phyloP scores from a whole-genome alignment of 106 monocot species.

The Dioscorea alata region DNA sequence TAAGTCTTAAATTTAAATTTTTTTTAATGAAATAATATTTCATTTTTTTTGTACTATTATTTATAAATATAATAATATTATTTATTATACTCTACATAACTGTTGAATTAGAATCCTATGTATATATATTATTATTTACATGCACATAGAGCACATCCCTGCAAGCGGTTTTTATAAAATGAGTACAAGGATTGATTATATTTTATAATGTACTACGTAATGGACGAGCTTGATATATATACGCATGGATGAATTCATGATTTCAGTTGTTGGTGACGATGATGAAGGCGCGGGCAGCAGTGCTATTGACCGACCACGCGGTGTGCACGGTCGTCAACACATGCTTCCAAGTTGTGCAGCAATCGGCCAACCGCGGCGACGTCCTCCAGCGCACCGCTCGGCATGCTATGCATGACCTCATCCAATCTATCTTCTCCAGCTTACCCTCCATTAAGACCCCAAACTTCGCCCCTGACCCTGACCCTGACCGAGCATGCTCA shows the following conservation, averaged over 20 bases:
- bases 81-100: too few species aligned
- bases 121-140: too few species aligned
- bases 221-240: too few species aligned
- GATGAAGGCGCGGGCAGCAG: slow-evolving; percentile 30
- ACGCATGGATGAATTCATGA: background rate
- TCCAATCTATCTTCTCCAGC: slow-evolving; percentile 62
- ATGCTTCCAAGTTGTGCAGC: slow-evolving; percentile 85
- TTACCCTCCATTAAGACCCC: slow-evolving; percentile 41
- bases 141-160: too few species aligned
- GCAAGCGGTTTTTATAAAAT: too few species aligned
- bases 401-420: slow-evolving; percentile 72
- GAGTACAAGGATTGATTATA: too few species aligned
- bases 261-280: slow-evolving; percentile 45
- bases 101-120: too few species aligned
- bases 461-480: background rate
- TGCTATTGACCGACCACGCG: slow-evolving; percentile 63
- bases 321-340: slow-evolving; percentile 85
- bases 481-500: slow-evolving; percentile 7
- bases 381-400: slow-evolving; percentile 69
- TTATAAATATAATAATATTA: too few species aligned
- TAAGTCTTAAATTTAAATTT: too few species aligned
- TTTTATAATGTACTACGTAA: too few species aligned
- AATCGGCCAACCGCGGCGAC: slow-evolving; percentile 49
- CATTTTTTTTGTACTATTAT: too few species aligned
- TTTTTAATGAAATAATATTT: too few species aligned